A percentile compares a stretch with the other conserved stretches of the same genome.
Evolutionary conservation across 1,139 yeast species (phyloP).

Genomic region (Geotrichum citri-aurantii): DNA sequence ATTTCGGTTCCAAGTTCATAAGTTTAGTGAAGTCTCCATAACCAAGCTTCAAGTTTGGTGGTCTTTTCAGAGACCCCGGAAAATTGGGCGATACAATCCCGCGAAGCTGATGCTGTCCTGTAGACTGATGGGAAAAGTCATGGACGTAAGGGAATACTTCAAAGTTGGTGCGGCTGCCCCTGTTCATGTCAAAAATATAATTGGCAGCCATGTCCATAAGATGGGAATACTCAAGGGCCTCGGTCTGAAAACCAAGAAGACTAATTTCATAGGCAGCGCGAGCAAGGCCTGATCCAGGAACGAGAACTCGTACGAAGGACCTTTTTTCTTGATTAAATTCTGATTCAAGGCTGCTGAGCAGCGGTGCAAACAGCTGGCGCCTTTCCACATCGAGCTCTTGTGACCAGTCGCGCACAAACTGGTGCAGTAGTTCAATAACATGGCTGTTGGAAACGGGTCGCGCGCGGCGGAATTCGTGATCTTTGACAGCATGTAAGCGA

Average conservation of each 20-base stretch:
- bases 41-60: constrained; percentile 42
- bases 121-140: constrained; percentile 61
- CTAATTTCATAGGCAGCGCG: constrained; percentile 62
- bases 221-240: constrained; percentile 66
- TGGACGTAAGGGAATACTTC: constrained; percentile 56
- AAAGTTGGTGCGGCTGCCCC: background rate
- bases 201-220: constrained; percentile 65
- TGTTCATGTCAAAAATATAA: constrained; percentile 40
- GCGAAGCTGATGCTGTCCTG: constrained; percentile 48
- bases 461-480: constrained; percentile 38
- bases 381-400: constrained; percentile 44
- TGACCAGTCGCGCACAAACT: constrained; percentile 71
- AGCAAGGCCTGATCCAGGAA: constrained; percentile 80
- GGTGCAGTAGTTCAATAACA: constrained; percentile 68
- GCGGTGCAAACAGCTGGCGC: constrained; percentile 48
- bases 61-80: background rate
- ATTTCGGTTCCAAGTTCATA: background rate
- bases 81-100: constrained; percentile 1
- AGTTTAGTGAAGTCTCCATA: constrained; percentile 56
- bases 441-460: constrained; percentile 40
- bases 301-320: constrained; percentile 37
- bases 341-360: constrained; percentile 36
- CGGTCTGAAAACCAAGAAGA: constrained; percentile 43
- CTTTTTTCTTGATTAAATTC: constrained; percentile 23
- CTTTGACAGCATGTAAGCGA: constrained; percentile 40